Evolutionary conservation across 805 yeast genomes (phyloP), one percentile per base, ranked within the genome.

Genomic region (Pichia ethanolica): DNA sequence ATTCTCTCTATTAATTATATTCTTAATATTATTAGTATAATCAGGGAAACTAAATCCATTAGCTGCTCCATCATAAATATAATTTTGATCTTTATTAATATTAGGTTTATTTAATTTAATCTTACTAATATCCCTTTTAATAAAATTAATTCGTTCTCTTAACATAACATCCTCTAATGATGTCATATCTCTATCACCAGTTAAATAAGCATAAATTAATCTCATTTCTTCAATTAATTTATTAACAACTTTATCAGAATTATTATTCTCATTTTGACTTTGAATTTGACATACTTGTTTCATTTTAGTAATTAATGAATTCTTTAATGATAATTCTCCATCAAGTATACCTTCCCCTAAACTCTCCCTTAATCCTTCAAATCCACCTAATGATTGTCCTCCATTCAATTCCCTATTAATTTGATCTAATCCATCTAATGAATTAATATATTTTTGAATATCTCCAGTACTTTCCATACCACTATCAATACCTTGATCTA

Each of bases 281-380:
- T 43, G 45, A 5, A 43, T n/a, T 10, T 46, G 27, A 39, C 53
- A 45, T 54, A 63, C 42, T 69, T 71, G 28, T 59, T 60, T 47
- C 26, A 80, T 53, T n/a, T 71, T 60, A n/a, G 66, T 61, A 28
- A 70, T 70, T 53, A 84, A 78, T 57, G 75, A 75, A 7, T 66
- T 61, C 50, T 74, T 74, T 39, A 87, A 59, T 41, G 75, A 75
- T 42, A 72, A 59, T 53, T 84, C 89, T 37, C 86, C 78, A 51
- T 73, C 74, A 39, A 71, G 71, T 13, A 86, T 75, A 5, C 82
- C 67, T 35, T 72, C 74, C 30, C 76, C 77, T 37, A 86, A 70
- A 59, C 81, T 82, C 34, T 78, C 77, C 40, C 79, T 68, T 5
- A 89, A 77, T 27, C 95, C 93, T 49, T 76, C 78, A 59, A 86